Evolutionary conservation across 768 basidiomycete genomes (phyloP), one percentile per base, ranked within the genome.

Genomic region (Tricholoma hemisulphureum): DNA sequence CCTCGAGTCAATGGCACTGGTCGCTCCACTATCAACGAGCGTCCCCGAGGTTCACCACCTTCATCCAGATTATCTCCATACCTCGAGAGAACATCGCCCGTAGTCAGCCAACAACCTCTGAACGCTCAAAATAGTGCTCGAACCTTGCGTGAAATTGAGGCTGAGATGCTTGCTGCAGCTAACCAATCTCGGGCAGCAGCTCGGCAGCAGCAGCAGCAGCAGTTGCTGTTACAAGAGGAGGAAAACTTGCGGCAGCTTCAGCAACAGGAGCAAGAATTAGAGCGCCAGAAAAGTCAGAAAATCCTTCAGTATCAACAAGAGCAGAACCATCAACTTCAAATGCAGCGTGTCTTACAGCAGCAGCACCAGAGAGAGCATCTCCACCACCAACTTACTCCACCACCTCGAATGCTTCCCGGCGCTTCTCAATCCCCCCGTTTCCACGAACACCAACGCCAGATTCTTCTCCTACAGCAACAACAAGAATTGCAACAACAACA

Each of bases 111-210:
- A 18, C 75, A 72, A 57, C 60, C 71, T 58, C 73, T 68, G 46
- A 24, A 63, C 29, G 64, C 62, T 53, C 76, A 76, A 39, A 67
- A 65, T 5, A 78, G 78, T 32, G 77, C 79, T 9, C 84, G 85
- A 18, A 92, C 90, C 0, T 68, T 93, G 24, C 86, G 90, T 62
- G 92, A 94, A 62, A 87, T 94, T 58, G 92, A 94, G 65, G 83
- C 85, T 3, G 92, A 94, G 70, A 91, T 93, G 89, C 79, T 80
- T n/a, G 80, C 80, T 6, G 80, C 78, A 21, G 83, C 83, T 26
- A 79, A 83, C 53, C 79, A 82, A 58, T 69, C 66, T 54, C 66
- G 67, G 54, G 26, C 62, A 43, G 55, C 57, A 51, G 57, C 58
- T 52, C 64, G 68, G 48, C 61, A 67, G 24, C 66, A 75, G 24